Evolutionary conservation across 2,329 filamentous ascomycete genomes (phyloP).

Genomic region (Cytospora leucostoma): DNA sequence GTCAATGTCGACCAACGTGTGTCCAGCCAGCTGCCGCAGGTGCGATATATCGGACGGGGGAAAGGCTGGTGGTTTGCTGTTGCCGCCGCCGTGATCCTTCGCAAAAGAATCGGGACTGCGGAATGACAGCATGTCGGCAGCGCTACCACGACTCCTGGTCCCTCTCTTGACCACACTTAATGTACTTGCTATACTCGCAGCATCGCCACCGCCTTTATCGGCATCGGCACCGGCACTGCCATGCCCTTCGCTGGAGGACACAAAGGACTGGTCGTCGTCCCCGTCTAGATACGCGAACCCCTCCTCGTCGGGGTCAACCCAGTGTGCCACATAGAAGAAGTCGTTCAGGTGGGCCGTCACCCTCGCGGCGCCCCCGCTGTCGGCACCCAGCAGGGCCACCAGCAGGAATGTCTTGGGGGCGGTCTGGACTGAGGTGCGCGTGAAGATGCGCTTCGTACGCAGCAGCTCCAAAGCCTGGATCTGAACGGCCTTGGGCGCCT

Average conservation of each 20-base stretch:
- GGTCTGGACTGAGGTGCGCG: conserved; percentile 69
- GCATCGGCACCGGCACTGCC: neutral
- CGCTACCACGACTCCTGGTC: conserved; percentile 19
- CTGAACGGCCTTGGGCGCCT: conserved; percentile 74
- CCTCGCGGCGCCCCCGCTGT: conserved; percentile 48
- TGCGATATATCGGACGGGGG: conserved; percentile 54
- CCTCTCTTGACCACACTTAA: conserved; percentile 48
- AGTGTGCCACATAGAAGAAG: conserved; percentile 84
- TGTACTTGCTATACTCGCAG: conserved; percentile 36
- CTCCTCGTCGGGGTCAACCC: conserved; percentile 69
- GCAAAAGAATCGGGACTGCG: conserved; percentile 14
- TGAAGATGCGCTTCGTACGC: conserved; percentile 75
- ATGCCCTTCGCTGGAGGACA: neutral
- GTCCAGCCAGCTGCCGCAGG: conserved; percentile 59
- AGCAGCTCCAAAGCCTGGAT: conserved; percentile 80
- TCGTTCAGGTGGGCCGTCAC: conserved; percentile 70
- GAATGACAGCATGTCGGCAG: conserved; percentile 8
- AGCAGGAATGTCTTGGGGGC: conserved; percentile 80
- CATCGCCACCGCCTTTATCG: conserved; percentile 6
- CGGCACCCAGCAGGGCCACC: conserved; percentile 66
- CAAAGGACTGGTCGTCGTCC: conserved; percentile 32
- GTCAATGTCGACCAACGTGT: conserved; percentile 71
- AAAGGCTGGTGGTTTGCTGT: conserved; percentile 29
- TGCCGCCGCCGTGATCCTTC: neutral
- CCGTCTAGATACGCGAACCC: conserved; percentile 77